Evolutionary conservation across 2,329 filamentous ascomycete genomes (phyloP), one percentile per base, ranked within the genome.

Genomic region (Periconia sp.): DNA sequence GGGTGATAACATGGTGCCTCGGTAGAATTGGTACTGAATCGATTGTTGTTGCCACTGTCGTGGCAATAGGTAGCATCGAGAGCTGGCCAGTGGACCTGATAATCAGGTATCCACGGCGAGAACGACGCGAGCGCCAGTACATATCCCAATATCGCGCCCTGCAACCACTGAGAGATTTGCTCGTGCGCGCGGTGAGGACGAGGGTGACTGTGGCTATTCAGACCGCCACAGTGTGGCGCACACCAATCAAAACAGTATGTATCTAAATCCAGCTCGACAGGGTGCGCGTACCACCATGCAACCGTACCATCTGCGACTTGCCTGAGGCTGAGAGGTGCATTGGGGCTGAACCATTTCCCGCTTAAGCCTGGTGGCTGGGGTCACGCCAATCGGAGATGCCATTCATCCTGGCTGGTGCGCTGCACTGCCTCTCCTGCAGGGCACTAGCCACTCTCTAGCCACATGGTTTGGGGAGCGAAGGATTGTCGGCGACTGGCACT

Each of bases 1-100:
- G 4, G 52, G 59, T n/a, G 58, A 57, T 34, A 59, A 46, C 61
- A 66, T 66, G 22, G 29, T 49, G 29, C 24, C 28, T 28, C 17
- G 25, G 35, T 31, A 31, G 32, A 34, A 21, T 34, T 15, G 25
- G 23, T 18, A 26, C 31, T 33, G 17, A 36, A 30, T 34, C 15
- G 21, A 40, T 40, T 42, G 43, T 26, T 10, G 28, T 29, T 8
- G 43, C 28, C 23, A 29, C 23, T 26, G 17, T 26, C 3, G 34
- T 33, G 10, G 13, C 18, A 16, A 12, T 25, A 8, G 41, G 29
- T 25, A 7, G 13, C 17, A 30, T 18, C 13, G 13, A 35, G 16
- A 13, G 13, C 6, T 22, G 32, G 18, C 9, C 24, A 34, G 28
- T 34, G 28, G 21, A 41, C 28, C 22, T 46, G 36, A n/a, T n/a